Evolutionary conservation across 768 basidiomycete species (phyloP), one percentile per base, ranked within the genome.

Genomic region (Russula virescens): DNA sequence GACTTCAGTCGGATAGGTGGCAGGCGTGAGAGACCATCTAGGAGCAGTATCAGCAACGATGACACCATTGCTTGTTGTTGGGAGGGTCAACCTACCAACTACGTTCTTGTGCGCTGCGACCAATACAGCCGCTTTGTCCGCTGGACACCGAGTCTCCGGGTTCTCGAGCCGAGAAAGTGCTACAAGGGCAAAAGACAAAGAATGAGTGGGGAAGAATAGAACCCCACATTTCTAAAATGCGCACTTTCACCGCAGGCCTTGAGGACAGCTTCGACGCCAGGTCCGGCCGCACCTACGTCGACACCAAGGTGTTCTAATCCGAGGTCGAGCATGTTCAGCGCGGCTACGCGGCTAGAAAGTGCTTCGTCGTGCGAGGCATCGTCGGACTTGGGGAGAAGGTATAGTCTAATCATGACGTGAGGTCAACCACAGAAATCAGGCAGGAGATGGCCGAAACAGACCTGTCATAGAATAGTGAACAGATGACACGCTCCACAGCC

Each of bases 311-410:
- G 94, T 43, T 89, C 87, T 11, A 98, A 77, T 2, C 86, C 81
- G 0, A 99, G 78, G 72, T 98, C 96, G 1, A 98, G 79, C 80
- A 94, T 83, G 67, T 95, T 94, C 49, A 99, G 78, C 1, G 94
- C 95, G 16, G 93, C 92, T 18, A 98, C 86, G 6, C 95, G 85
- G 69, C 86, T 89, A 0, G 94, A 85, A 4, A 99, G 77, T 0
- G 92, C 89, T 69, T 92, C 91, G 71, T 99, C 94, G 71, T 97
- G 95, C 1, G 86, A 87, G 0, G 82, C 78, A 69, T 99, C 96
- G 55, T 85, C 83, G n/a, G 82, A 78, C 21, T 83, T 82, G 2
- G 85, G 76, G 19, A 89, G 91, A 56, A 86, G 81, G 74, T 94
- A 97, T 4, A 97, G 69, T 60, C 93, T 95, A n/a, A n/a, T n/a